Conservation (phyloP, 495 filamentous ascomycete genomes). For the Pseudomonodictys pantanalensis region DNA sequence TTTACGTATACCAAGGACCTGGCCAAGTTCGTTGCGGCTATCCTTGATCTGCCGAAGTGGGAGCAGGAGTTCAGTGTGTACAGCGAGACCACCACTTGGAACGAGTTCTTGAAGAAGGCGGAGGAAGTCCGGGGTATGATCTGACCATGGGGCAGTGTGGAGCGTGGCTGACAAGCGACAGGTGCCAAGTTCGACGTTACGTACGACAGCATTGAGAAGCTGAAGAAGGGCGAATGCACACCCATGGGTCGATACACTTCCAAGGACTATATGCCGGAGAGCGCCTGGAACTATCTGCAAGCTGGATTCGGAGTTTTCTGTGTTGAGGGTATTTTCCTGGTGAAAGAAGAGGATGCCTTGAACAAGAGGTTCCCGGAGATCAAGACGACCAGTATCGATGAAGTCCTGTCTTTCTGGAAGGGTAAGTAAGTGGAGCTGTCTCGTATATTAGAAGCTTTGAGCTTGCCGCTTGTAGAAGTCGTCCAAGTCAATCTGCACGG, state of each 20-base stretch:
- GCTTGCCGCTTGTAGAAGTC: background rate
- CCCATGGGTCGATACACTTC: slow-evolving; percentile 43
- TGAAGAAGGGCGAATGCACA: slow-evolving; percentile 48
- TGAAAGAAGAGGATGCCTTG: slow-evolving; percentile 33
- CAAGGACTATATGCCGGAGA: background rate
- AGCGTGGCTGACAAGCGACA: slow-evolving; percentile 43
- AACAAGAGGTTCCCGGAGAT: slow-evolving; percentile 45
- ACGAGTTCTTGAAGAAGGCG: background rate
- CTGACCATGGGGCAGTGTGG: background rate
- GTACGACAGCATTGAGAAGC: slow-evolving; percentile 50
- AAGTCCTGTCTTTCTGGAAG: slow-evolving; percentile 32
- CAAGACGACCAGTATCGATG: slow-evolving; percentile 38
- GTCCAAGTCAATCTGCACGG: no score
- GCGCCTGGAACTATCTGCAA: background rate
- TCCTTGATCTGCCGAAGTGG: slow-evolving; percentile 42
- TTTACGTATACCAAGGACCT: slow-evolving; percentile 56
- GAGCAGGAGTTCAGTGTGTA: background rate
- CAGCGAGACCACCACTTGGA: background rate
- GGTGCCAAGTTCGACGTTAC: slow-evolving; percentile 51
- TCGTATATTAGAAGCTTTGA: background rate
- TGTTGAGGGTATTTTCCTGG: background rate
- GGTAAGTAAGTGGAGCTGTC: background rate
- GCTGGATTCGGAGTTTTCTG: background rate
- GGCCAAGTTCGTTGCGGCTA: slow-evolving; percentile 49
- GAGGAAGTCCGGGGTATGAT: background rate